Conservation (phyloP, 495 filamentous ascomycete species). For the Tuber borchii region DNA sequence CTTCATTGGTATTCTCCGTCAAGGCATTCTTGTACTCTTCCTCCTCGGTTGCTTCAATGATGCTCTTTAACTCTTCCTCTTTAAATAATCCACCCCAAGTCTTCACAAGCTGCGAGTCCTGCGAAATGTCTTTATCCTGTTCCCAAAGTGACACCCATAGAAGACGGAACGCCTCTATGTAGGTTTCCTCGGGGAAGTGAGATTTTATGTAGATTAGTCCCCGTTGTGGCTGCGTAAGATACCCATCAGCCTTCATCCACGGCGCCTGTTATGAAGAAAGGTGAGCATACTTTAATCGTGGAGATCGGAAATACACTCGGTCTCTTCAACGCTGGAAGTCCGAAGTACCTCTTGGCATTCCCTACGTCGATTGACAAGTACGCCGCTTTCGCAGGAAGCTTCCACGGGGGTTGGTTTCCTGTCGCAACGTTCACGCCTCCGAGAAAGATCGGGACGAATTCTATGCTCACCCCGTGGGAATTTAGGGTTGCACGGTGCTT, state of each 20-base stretch:
- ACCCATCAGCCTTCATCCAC: neutral
- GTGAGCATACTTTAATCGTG: constrained; percentile 22
- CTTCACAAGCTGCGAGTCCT: constrained; percentile 44
- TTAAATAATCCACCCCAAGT: constrained; percentile 45
- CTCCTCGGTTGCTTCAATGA: constrained; percentile 48
- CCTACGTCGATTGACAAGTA: constrained; percentile 49
- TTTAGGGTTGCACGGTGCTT: constrained; percentile 51
- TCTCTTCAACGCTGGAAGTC: constrained; percentile 11
- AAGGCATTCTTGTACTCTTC: constrained; percentile 56
- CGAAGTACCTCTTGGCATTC: constrained; percentile 29
- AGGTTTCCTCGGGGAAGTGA: constrained; percentile 45
- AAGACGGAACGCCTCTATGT: constrained; percentile 46
- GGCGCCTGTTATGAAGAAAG: too few relatives aligned
- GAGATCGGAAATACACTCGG: constrained; percentile 52
- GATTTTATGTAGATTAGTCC: constrained; percentile 59
- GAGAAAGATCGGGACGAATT: constrained; percentile 69
- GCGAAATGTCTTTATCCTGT: constrained; percentile 48
- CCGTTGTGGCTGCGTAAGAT: constrained; percentile 52
- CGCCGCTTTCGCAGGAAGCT: constrained; percentile 57
- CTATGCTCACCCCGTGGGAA: constrained; percentile 55
- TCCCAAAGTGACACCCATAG: constrained; percentile 50
- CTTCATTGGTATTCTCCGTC: constrained; percentile 53
- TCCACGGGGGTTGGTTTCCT: constrained; percentile 72
- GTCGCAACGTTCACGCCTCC: constrained; percentile 58
- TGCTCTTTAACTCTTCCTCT: constrained; percentile 47